Evolutionary conservation across 768 basidiomycete genomes (phyloP), one percentile per base, ranked within the genome.

Genomic region (Tylopilus sp.): DNA sequence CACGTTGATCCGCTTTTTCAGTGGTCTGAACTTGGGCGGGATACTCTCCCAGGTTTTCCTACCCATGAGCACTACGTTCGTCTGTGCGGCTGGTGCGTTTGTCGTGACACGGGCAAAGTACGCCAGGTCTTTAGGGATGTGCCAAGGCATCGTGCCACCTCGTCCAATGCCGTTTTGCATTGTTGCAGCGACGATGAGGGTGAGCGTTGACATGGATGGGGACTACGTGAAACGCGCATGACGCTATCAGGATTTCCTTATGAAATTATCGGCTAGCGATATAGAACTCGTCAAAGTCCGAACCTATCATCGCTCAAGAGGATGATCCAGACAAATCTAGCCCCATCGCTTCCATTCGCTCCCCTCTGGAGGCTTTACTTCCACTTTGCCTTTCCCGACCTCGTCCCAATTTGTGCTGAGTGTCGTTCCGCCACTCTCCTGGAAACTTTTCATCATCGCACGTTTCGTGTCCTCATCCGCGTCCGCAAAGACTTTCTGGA

Each of bases 361-460:
- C 4, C 93, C 93, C 45, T 81, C 60, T 41, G 95, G 95, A 2
- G 95, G 91, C 65, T 87, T 85, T 31, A 93, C 85, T 30, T 86
- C 81, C 3, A 91, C 85, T 53, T 69, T 74, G 8, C 52, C 75
- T 73, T 87, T 88, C 55, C 68, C 73, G 15, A 99, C 92, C 56
- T 93, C 91, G 5, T 82, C 83, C 95, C 95, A 99, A 68, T 97
- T 92, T 0, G 95, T 99, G 72, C 91, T 94, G 36, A 99, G 75
- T 0, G 92, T 87, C 9, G 97, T 99, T 8, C 97, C 97, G 7
- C 93, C 93, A 58, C 90, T 92, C 75, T 99, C 95, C 53, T 79
- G 77, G 69, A 91, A 98, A 65, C 91, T 95, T 79, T 99, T 99
- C 85, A 98, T 84, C 94, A 99, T 99, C 3, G 97, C 97, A 33